phyloP scores from a whole-genome alignment of 768 basidiomycete species.

The Chiua virens region DNA sequence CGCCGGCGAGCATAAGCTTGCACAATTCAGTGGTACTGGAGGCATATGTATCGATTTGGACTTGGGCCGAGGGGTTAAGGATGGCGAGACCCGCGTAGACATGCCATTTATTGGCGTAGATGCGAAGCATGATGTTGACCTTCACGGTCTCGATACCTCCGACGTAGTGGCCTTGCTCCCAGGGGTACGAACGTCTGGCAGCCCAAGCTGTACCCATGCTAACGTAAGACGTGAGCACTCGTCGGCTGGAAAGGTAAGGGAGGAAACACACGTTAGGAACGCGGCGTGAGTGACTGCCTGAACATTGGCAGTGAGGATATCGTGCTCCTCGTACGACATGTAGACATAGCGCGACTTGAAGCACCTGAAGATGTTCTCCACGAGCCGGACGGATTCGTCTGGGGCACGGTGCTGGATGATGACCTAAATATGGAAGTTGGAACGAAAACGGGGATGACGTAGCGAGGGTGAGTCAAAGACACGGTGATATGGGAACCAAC shows the following conservation, averaged over 20 bases:
- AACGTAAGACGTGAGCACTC: constrained; percentile 4
- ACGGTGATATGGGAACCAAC: background rate
- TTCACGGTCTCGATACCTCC: constrained; percentile 98
- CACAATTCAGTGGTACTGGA: constrained; percentile 84
- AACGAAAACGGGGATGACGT: background rate
- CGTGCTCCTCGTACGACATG: constrained; percentile 95
- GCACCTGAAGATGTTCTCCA: constrained; percentile 79
- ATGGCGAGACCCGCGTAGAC: constrained; percentile 99
- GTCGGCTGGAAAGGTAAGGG: background rate
- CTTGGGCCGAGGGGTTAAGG: constrained; percentile 85
- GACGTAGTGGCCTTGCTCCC: constrained; percentile 94
- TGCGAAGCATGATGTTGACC: constrained; percentile 91
- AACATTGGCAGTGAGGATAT: constrained; percentile 94
- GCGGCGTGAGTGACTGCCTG: constrained; percentile 98
- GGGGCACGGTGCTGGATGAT: constrained; percentile 85
- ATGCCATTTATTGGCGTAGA: constrained; percentile 98
- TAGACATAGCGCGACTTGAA: constrained; percentile 87
- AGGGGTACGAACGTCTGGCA: constrained; percentile 75
- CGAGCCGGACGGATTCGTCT: constrained; percentile 67
- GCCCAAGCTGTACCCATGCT: constrained; percentile 99
- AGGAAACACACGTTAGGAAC: constrained; percentile 72
- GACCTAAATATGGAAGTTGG: constrained; percentile 48
- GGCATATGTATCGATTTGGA: constrained; percentile 91
- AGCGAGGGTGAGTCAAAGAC: background rate
- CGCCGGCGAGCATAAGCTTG: constrained; percentile 85